Evolutionary conservation across 805 yeast genomes (phyloP).

Genomic region (Dipodascopsis uninucleata): DNA sequence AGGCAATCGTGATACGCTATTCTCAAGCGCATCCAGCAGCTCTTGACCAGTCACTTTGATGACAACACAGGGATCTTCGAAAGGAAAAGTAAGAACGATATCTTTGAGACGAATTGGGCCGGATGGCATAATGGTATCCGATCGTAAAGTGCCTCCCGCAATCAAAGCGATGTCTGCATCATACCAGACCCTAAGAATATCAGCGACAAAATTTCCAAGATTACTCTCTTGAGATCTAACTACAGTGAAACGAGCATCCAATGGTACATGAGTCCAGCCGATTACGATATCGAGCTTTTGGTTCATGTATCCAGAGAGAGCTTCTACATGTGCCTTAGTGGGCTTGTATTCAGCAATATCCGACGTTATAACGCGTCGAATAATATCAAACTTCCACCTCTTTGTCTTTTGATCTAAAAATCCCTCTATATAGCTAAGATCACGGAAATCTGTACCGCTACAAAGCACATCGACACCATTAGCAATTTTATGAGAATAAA

Average conservation of each 20-base stretch:
- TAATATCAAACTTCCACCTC: slow-evolving; percentile 19
- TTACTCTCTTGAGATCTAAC: slow-evolving; percentile 27
- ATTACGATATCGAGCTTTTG: slow-evolving; percentile 17
- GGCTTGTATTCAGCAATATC: slow-evolving; percentile 16
- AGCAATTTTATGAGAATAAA: slow-evolving; percentile 22
- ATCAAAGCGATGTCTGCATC: slow-evolving; percentile 25
- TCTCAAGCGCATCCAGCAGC: slow-evolving; percentile 26
- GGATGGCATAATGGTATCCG: slow-evolving; percentile 21
- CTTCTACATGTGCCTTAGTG: slow-evolving; percentile 14
- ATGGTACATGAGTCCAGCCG: slow-evolving; percentile 25
- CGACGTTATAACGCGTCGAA: slow-evolving; percentile 18
- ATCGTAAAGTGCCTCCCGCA: slow-evolving; percentile 30
- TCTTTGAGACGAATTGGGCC: slow-evolving; percentile 25
- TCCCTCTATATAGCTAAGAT: slow-evolving; percentile 29
- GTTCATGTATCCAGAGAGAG: slow-evolving; percentile 17
- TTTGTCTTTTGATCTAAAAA: slow-evolving; percentile 3
- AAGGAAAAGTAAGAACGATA: slow-evolving; percentile 27
- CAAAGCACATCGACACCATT: slow-evolving; percentile 24
- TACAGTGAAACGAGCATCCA: slow-evolving; percentile 26
- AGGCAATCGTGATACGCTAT: slow-evolving; percentile 28
- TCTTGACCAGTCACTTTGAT: slow-evolving; percentile 22
- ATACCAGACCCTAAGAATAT: slow-evolving; percentile 27
- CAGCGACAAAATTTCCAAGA: slow-evolving; percentile 27
- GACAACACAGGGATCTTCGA: slow-evolving; percentile 31
- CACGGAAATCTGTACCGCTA: slow-evolving; percentile 28